Conservation (phyloP, 805 yeast species). For the Saturnispora ahearnii region DNA sequence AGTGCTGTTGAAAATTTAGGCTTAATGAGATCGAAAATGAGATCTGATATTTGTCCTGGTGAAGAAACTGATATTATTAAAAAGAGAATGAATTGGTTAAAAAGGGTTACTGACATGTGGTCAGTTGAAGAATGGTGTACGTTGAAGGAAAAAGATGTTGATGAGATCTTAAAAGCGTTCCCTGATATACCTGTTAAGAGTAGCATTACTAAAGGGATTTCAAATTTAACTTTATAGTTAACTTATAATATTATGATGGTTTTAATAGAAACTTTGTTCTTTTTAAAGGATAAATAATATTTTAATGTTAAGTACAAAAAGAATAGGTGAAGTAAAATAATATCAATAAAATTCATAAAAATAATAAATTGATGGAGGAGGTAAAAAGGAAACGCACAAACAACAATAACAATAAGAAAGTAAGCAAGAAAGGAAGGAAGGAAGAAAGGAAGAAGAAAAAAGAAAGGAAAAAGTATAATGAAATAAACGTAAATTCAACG, state of each 20-base stretch:
- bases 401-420: not conserved
- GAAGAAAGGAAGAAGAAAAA: not conserved
- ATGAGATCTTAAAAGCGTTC: conserved; percentile 36
- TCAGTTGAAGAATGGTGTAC: conserved; percentile 51
- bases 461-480: not conserved
- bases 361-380: not conserved
- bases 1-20: conserved; percentile 56
- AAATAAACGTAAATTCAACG: not conserved
- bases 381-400: not conserved
- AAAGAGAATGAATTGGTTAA: conserved; percentile 65
- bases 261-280: not conserved
- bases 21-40: conserved; percentile 39
- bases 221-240: not conserved
- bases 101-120: conserved; percentile 51
- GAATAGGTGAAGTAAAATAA: conserved; percentile 3
- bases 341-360: not conserved
- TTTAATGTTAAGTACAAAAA: conserved; percentile 1
- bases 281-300: not conserved
- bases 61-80: conserved; percentile 42
- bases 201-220: not conserved
- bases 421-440: not conserved
- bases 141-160: conserved; percentile 30
- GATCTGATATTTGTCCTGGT: conserved; percentile 35
- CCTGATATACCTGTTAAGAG: conserved; percentile 37
- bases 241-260: not conserved